Evolutionary conservation across 305 asterid genomes (phyloP).

Genomic region (Plantago rigida): DNA sequence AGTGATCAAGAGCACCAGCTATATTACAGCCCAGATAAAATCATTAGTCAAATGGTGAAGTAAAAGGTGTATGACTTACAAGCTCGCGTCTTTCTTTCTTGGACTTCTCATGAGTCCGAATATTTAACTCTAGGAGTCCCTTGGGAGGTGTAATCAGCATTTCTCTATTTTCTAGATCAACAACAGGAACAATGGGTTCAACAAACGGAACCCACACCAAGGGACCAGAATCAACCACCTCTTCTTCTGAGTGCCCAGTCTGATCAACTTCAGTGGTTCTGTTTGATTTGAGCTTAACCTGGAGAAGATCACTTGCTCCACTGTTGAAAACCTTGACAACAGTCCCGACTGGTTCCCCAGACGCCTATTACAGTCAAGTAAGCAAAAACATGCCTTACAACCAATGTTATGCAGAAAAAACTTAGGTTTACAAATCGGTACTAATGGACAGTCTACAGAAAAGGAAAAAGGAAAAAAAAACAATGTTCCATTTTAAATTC

Average conservation of each 20-base stretch:
- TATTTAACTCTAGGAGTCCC: slow-evolving; percentile 80
- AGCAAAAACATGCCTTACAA: slow-evolving; percentile 6
- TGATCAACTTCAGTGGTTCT: slow-evolving; percentile 29
- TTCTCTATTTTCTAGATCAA: slow-evolving; percentile 64
- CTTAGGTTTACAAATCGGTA: slow-evolving; percentile 2
- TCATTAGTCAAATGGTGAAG: slow-evolving; percentile 18
- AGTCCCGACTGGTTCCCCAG: slow-evolving; percentile 67
- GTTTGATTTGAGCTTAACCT: slow-evolving; percentile 51
- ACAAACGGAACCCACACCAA: slow-evolving; percentile 89
- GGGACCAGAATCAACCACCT: slow-evolving; percentile 48
- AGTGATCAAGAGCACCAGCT: slow-evolving; percentile 16
- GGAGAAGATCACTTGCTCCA: slow-evolving; percentile 89
- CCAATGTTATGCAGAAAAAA: slow-evolving; percentile 2
- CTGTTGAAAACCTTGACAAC: slow-evolving; percentile 65
- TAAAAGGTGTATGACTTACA: slow-evolving; percentile 50
- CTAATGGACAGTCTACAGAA: slow-evolving; percentile 3
- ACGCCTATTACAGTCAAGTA: slow-evolving; percentile 44
- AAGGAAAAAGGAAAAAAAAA: background rate
- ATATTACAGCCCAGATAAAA: slow-evolving; percentile 10
- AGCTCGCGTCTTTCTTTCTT: slow-evolving; percentile 96
- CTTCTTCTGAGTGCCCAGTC: slow-evolving; percentile 31
- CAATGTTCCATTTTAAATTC: background rate
- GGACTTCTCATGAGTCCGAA: slow-evolving; percentile 68
- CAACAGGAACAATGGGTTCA: slow-evolving; percentile 80
- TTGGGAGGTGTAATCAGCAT: slow-evolving; percentile 94